A percentile compares a stretch with the other conserved stretches of the same genome.
Conservation (phyloP, 164 flowering plant species). For the Nelumbo lutea region DNA sequence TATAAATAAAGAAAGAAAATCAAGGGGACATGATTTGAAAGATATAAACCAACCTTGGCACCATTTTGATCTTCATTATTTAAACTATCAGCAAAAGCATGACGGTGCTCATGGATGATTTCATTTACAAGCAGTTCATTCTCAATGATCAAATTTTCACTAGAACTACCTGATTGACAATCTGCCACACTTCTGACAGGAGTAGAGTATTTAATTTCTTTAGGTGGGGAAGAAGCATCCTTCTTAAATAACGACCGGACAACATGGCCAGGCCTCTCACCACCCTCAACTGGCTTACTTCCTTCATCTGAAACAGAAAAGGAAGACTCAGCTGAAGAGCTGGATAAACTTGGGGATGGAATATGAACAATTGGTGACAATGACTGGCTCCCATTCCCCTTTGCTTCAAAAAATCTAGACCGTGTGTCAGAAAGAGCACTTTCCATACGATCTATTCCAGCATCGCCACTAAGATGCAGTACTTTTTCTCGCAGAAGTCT, state of each 20-base stretch:
- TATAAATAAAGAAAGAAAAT: not conserved
- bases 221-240: slow-evolving; percentile 23
- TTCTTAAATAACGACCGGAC: slow-evolving; percentile 70
- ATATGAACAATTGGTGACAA: slow-evolving; percentile 37
- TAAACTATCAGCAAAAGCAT: slow-evolving; percentile 33
- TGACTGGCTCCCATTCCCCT: slow-evolving; percentile 50
- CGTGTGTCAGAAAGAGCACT: slow-evolving; percentile 68
- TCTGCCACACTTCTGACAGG: slow-evolving; percentile 15
- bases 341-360: slow-evolving; percentile 31
- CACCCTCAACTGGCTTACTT: slow-evolving; percentile 17
- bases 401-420: slow-evolving; percentile 56
- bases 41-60: slow-evolving; percentile 43
- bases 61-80: slow-evolving; percentile 24
- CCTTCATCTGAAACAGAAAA: slow-evolving; percentile 21
- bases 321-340: slow-evolving; percentile 18
- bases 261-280: slow-evolving; percentile 34
- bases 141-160: slow-evolving; percentile 38
- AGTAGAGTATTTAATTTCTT: slow-evolving; percentile 20
- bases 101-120: slow-evolving; percentile 55
- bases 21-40: not conserved
- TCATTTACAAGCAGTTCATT: slow-evolving; percentile 89
- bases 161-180: slow-evolving; percentile 21
- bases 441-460: slow-evolving; percentile 88
- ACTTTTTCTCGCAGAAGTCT: slow-evolving; percentile 83
- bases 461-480: slow-evolving; percentile 82